Evolutionary conservation across 345 rosid species (phyloP), one percentile per base, ranked within the genome.

Genomic region (Brassica juncea): DNA sequence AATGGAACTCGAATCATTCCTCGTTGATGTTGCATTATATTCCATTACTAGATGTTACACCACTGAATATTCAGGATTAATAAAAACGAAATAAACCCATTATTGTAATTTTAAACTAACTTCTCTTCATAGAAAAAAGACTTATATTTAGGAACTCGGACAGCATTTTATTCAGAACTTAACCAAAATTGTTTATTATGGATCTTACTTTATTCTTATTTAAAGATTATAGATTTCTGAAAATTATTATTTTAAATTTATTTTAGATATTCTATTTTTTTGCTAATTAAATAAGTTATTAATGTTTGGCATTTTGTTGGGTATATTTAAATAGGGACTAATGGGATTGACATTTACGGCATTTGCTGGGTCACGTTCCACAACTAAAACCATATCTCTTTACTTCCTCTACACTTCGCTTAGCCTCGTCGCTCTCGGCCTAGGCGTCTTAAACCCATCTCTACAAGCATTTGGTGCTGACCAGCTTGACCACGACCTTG

Each of bases 391-490:
- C 52, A 71, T 83, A 64, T 86, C 89, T 30, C 74, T 86, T 55
- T 73, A 84, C 2, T 89, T 87, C 86, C 89, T 95, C 57, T 89
- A 87, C 77, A 85, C 83, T 80, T 91, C 98, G 15, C 94, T 93
- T 9, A 85, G 85, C 77, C 75, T 93, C 76, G 88, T 91, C 62
- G 91, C 99, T 19, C 55, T 93, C 0, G 99, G 99, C 77, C 88
- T 86, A 28, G 99, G 94, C 27, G 98, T 90, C 62, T 87, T 86
- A 42, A 95, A 86, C 78, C 98, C 98, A 30, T 93, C 99, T 37
- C 74, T 95, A 32, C 99, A 95, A 82, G 98, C 98, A 66, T 92
- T 95, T 55, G 99, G 90, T 10, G 92, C 99, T 2, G 98, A 92
- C 86, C 97, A 95, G 73, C 88, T 91, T 3, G 88, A 85, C 47